Percentiles rank a stretch among this genome's conserved stretches.
Conservation (phyloP, 1,284 basidiomycete genomes). For the Pulchroboletus neoregius region DNA sequence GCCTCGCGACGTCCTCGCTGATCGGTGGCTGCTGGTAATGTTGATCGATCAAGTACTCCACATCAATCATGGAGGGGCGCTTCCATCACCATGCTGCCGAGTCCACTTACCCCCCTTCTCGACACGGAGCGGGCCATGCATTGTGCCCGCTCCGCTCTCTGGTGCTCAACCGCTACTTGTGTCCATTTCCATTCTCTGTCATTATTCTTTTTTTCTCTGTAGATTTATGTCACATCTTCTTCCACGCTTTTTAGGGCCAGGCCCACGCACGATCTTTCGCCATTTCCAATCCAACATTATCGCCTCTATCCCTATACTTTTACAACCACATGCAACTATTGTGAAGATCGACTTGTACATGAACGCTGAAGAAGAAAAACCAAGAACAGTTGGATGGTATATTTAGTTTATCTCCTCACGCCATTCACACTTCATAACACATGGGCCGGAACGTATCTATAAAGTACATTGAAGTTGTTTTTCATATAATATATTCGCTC, state of each 20-base stretch:
- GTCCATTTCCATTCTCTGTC: background rate
- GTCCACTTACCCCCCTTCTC: background rate
- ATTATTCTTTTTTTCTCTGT: slow-evolving; percentile 4
- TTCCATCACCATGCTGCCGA: slow-evolving; percentile 1
- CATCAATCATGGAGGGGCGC: slow-evolving; percentile 1
- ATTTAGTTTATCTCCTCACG: slow-evolving; percentile 3
- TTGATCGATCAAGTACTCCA: slow-evolving; percentile 12
- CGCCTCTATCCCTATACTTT: slow-evolving; percentile 1
- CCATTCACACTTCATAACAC: slow-evolving; percentile 5
- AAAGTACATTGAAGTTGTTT: slow-evolving; percentile 3
- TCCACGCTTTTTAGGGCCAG: slow-evolving; percentile 4
- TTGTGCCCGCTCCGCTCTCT: background rate
- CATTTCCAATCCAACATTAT: slow-evolving; percentile 6
- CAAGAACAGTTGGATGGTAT: slow-evolving; percentile 7
- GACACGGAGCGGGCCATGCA: background rate
- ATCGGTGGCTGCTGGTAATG: slow-evolving; percentile 6
- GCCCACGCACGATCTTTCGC: slow-evolving; percentile 9
- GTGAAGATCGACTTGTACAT: slow-evolving; percentile 14
- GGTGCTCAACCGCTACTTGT: background rate
- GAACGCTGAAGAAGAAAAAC: slow-evolving; percentile 3
- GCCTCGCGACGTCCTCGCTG: slow-evolving; percentile 19
- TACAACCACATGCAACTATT: slow-evolving; percentile 1
- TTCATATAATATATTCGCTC: slow-evolving; percentile 4
- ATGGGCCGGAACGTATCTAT: slow-evolving; percentile 9
- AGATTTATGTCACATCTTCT: slow-evolving; percentile 13